Base-by-base conservation (phyloP, 192 early-diverging fungal genomes). In the Phycomyces nitens region DNA sequence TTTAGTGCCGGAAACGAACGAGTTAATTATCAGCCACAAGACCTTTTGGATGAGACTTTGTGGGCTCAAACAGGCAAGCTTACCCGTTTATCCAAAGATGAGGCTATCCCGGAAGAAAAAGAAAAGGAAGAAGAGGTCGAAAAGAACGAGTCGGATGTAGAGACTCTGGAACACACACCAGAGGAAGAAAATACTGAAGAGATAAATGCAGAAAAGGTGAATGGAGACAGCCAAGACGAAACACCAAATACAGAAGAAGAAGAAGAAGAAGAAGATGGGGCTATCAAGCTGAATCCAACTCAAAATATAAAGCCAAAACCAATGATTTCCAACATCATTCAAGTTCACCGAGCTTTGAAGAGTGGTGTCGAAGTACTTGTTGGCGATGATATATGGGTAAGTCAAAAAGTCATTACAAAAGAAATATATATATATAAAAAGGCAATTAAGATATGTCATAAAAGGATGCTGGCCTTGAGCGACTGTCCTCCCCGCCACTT, bases 291-390 rank as follows among this genome's bases (percentile, higher is more conserved):
- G n/a, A n/a, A n/a, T n/a, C 15, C 40, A 23, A 44, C 18, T 47
- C 18, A 8, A 16, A 21, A 3, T 39, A 41, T 22, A 34, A 14
- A 44, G 18, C 14, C 26, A 22, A 56, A 68, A 24, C 62, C 67
- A 3, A 69, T 66, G 38, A 74, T 74, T 5, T 52, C 59, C 6
- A 69, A 69, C 59, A 77, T 77, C 57, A 27, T 74, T 14, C 47
- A 68, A 4, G 23, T 77, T 1, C 76, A 80, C 54, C 53, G 57
- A 16, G 77, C 77, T 20, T 56, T 79, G 6, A 79, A 79, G 27
- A 79, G 74, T 53, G 77, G 77, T 0, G 64, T 64, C 42, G 74
- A 76, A 51, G 65, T 77, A 14, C 66, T 74, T 41, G 64, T 66
- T 5, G 78, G 75, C 0, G 72, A 77, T 9, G 72, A 74, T 61